These are phyloP conservation scores for Pleomassaria siparia DNA, from an alignment of 2,329 filamentous ascomycete species.

Conservation along the genomic window DNA sequence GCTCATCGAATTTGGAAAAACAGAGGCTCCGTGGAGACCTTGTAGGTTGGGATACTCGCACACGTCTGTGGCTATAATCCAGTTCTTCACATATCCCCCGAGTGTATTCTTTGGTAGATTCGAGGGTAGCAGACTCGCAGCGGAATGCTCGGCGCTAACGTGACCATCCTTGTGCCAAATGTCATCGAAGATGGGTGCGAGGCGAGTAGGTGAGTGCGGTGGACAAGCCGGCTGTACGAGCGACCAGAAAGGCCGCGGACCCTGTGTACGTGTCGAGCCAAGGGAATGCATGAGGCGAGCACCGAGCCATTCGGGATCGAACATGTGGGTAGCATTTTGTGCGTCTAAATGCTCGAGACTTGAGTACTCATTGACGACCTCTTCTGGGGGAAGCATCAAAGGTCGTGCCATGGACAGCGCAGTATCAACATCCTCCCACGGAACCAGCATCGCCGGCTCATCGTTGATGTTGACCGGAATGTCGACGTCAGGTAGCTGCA, in stretches of 20 bases:
- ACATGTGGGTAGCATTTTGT: conserved; percentile 5
- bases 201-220: conserved; percentile 39
- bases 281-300: conserved; percentile 20
- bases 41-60: conserved; percentile 50
- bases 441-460: conserved; percentile 49
- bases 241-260: conserved; percentile 46
- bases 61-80: conserved; percentile 44
- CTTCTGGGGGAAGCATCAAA: conserved; percentile 25
- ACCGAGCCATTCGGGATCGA: conserved; percentile 33
- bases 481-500: conserved; percentile 50
- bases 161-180: conserved; percentile 38
- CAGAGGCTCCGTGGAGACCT: conserved; percentile 51
- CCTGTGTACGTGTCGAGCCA: conserved; percentile 23
- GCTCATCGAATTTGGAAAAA: conserved; percentile 48
- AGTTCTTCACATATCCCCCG: conserved; percentile 51
- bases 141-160: conserved; percentile 38
- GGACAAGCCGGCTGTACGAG: conserved; percentile 47
- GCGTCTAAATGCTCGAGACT: conserved; percentile 9
- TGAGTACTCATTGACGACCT: conserved; percentile 17
- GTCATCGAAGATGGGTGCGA: conserved; percentile 32
- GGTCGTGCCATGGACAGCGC: conserved; percentile 34
- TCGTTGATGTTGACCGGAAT: conserved; percentile 53
- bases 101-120: conserved; percentile 36
- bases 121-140: conserved; percentile 35
- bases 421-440: conserved; percentile 48